phyloP scores from a whole-genome alignment of 2,329 filamentous ascomycete species.

The Dryadomyces quercivorus region DNA sequence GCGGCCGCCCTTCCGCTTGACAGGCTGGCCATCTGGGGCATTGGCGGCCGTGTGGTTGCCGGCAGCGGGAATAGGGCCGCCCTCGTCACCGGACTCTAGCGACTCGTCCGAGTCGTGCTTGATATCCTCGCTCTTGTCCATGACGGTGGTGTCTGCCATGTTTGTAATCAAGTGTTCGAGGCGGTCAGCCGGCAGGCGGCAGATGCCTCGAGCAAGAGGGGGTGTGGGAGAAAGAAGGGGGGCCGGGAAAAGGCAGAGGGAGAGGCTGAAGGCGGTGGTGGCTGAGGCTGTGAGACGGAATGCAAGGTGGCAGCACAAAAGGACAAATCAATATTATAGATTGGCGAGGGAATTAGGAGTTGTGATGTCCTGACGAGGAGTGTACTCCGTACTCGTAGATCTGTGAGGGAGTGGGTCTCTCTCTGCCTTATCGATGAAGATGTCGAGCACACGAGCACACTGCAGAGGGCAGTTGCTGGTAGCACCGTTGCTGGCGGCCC shows the following conservation, averaged over 20 bases:
- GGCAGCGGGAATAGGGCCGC: conserved; percentile 29
- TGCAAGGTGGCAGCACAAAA: too few relatives aligned
- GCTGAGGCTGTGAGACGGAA: not conserved
- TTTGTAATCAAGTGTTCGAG: conserved; percentile 22
- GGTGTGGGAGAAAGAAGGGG: not conserved
- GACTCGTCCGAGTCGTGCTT: conserved; percentile 52
- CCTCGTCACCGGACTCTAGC: conserved; percentile 46
- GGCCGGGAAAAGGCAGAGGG: not conserved
- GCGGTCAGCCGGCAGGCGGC: conserved; percentile 29
- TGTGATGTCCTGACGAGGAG: too few relatives aligned
- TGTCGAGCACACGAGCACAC: too few relatives aligned
- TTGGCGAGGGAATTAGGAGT: too few relatives aligned
- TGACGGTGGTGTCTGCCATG: conserved; percentile 58
- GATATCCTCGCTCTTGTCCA: conserved; percentile 45
- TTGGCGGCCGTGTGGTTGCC: conserved; percentile 19
- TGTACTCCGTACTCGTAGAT: too few relatives aligned
- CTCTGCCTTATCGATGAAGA: not conserved
- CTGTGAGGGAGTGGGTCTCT: too few relatives aligned
- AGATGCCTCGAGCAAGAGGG: conserved; percentile 22
- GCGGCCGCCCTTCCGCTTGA: conserved; percentile 93
- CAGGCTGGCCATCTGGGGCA: conserved; percentile 46
- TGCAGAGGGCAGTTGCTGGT: too few relatives aligned
- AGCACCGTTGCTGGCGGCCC: not conserved
- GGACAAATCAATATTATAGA: not conserved
- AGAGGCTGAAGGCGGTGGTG: not conserved